phyloP scores from a whole-genome alignment of 768 basidiomycete genomes.

The Amanita jacksonii region DNA sequence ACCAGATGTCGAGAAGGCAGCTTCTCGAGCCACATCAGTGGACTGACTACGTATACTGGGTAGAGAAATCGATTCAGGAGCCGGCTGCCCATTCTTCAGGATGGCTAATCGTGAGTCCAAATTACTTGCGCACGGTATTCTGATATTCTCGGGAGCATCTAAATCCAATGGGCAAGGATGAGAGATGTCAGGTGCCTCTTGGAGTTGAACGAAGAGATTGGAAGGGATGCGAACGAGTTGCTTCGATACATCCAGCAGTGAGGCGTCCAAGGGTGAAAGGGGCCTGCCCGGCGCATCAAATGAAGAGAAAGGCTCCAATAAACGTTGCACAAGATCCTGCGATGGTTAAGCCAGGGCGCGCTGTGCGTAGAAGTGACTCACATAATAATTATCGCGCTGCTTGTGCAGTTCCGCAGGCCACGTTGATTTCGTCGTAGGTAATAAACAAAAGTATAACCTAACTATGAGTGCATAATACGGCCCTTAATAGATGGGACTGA shows the following conservation, averaged over 20 bases:
- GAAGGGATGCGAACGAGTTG: constrained; percentile 48
- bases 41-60: neutral
- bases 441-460: constrained; percentile 55
- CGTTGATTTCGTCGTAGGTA: constrained; percentile 44
- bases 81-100: constrained; percentile 26
- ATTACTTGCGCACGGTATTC: constrained; percentile 37
- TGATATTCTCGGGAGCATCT: constrained; percentile 34
- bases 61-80: constrained; percentile 25
- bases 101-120: constrained; percentile 44
- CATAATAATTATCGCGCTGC: constrained; percentile 67
- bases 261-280: constrained; percentile 33
- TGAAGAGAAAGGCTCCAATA: constrained; percentile 44
- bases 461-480: constrained; percentile 6
- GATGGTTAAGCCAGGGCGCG: constrained; percentile 9
- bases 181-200: constrained; percentile 39
- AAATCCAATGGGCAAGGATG: constrained; percentile 41
- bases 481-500: constrained; percentile 22
- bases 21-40: neutral
- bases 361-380: constrained; percentile 23
- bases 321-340: constrained; percentile 60
- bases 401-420: constrained; percentile 51
- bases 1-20: constrained; percentile 39
- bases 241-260: constrained; percentile 39
- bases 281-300: constrained; percentile 33
- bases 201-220: constrained; percentile 38